These are phyloP conservation scores for Hanseniaspora guilliermondii DNA, from an alignment of 805 yeast species.

Conservation along the genomic window DNA sequence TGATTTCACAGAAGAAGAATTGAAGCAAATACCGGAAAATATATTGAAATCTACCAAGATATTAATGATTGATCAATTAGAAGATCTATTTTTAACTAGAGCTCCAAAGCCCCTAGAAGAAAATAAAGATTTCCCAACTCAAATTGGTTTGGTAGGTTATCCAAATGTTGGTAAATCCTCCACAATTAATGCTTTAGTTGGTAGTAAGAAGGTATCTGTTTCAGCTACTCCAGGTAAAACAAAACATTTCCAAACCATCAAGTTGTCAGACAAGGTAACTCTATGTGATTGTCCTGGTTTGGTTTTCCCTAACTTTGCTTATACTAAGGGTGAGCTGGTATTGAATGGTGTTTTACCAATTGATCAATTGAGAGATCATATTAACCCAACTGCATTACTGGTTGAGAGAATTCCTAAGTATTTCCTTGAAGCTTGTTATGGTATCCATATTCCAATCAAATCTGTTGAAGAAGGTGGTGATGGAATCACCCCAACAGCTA, in stretches of 20 bases:
- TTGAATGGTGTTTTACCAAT: constrained; percentile 98
- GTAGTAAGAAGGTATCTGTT: constrained; percentile 94
- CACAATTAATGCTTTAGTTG: constrained; percentile 93
- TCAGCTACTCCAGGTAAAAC: constrained; percentile 98
- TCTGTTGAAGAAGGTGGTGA: constrained; percentile 78
- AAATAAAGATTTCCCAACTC: constrained; percentile 45
- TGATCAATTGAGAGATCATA: constrained; percentile 85
- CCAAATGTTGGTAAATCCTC: constrained; percentile 96
- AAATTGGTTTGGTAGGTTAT: constrained; percentile 93
- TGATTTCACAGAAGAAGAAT: constrained; percentile 24
- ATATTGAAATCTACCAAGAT: constrained; percentile 48
- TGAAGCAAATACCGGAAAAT: constrained; percentile 23
- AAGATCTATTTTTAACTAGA: constrained; percentile 56
- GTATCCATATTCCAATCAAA: constrained; percentile 71
- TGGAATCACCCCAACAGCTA: constrained; percentile 70
- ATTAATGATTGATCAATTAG: constrained; percentile 72
- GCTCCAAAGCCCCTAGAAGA: constrained; percentile 63
- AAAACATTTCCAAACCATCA: constrained; percentile 94
- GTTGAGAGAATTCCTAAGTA: constrained; percentile 80
- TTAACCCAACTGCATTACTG: constrained; percentile 78
- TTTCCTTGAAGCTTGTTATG: constrained; percentile 81
- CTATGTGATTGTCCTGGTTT: constrained; percentile 98
- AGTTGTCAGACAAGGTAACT: constrained; percentile 66
- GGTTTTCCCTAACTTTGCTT: constrained; percentile 95
- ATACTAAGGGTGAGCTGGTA: constrained; percentile 89